Evolutionary conservation across 352 stramenopile species (phyloP), one percentile per base, ranked within the genome.

Genomic region (Phytopythium delawarense): DNA sequence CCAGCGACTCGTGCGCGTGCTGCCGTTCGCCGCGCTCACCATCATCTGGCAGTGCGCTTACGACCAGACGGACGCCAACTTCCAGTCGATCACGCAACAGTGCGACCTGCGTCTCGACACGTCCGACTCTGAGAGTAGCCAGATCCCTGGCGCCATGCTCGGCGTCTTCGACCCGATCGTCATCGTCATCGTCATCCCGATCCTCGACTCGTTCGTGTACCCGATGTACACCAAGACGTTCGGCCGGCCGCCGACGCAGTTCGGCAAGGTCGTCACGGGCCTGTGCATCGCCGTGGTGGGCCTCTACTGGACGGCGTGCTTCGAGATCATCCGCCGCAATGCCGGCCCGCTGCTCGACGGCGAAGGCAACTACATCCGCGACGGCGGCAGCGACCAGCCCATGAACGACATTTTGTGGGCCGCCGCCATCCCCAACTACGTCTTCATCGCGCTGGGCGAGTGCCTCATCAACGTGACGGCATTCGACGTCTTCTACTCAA

Each of bases 81-180:
- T 86, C 67, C 81, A 90, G 69, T 73, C 76, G 18, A 88, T 90
- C 65, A 81, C 78, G 12, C 81, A 90, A 64, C 81, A 90, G 65
- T 81, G 70, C 42, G 81, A 90, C 59, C 53, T 87, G 56, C 81
- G 81, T 56, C 73, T 80, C 20, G 71, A 69, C 59, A 66, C 55
- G 7, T 72, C 59, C 54, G 70, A 71, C 42, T 63, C 65, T 4
- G 56, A 85, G 59, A 75, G 71, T 51, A 73, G 51, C 6, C 79
- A 89, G 63, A 73, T 89, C 37, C 74, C 79, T 25, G 79, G 79
- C 9, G 73, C 79, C 32, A 81, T 78, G 59, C 65, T 89, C 8
- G 73, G 74, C 1, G 65, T 84, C 1, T 84, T 83, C 28, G 69
- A 87, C 42, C 78, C 77, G 0, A 69, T 75, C 15, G 65, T 72